phyloP scores from a whole-genome alignment of 1,139 yeast genomes.

The Groenewaldozyma sp. region DNA sequence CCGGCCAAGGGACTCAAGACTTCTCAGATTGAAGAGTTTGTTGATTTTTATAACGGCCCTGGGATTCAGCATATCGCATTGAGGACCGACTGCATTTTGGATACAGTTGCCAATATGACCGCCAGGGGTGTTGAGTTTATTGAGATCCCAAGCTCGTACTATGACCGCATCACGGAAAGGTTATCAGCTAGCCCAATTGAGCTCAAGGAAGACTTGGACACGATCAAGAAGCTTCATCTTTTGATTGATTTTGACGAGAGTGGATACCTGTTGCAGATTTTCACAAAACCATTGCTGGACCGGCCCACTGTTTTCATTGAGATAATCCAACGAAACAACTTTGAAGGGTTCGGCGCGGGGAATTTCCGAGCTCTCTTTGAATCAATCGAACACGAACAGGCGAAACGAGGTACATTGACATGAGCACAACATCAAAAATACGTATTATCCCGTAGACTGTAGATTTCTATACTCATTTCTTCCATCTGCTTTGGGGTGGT shows the following conservation, averaged over 20 bases:
- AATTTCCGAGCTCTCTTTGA: constrained; percentile 76
- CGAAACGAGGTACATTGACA: constrained; percentile 30
- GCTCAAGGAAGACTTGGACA: constrained; percentile 42
- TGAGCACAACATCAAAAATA: no score
- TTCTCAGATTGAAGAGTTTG: constrained; percentile 76
- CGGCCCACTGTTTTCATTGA: constrained; percentile 78
- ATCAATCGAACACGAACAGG: constrained; percentile 54
- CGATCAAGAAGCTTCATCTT: constrained; percentile 41
- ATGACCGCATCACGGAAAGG: constrained; percentile 39
- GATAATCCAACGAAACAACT: constrained; percentile 68
- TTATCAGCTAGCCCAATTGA: constrained; percentile 34
- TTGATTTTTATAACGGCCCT: constrained; percentile 66
- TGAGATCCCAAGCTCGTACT: constrained; percentile 46
- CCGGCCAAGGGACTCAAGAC: constrained; percentile 60
- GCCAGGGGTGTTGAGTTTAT: constrained; percentile 65
- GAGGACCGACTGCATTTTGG: constrained; percentile 49
- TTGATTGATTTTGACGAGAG: constrained; percentile 65
- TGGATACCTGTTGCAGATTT: constrained; percentile 68
- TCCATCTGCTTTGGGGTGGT: background rate
- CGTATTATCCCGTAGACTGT: no score
- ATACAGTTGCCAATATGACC: constrained; percentile 45
- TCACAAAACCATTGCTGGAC: constrained; percentile 66
- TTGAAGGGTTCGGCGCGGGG: constrained; percentile 82
- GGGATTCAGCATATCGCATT: constrained; percentile 81
- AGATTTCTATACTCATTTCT: background rate